Evolutionary conservation across 2,329 filamentous ascomycete genomes (phyloP).

Genomic region (Fusarium liriodendri): DNA sequence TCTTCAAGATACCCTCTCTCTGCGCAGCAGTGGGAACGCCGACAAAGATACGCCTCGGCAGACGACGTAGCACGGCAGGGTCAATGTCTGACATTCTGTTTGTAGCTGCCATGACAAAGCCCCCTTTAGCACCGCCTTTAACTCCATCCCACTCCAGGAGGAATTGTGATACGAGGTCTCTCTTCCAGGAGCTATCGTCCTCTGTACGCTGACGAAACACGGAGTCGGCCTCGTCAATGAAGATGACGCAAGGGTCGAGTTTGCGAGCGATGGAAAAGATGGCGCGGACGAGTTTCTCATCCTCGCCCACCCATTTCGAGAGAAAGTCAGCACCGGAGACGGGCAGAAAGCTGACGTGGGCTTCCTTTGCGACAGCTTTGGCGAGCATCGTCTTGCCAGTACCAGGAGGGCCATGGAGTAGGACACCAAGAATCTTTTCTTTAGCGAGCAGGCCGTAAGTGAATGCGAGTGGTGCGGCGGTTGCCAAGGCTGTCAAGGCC

Average conservation of each 20-base stretch:
- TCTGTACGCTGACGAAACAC: background rate
- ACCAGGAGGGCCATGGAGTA: background rate
- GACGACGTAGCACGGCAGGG: background rate
- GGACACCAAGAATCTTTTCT: background rate
- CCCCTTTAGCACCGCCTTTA: background rate
- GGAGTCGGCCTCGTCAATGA: conserved; percentile 5
- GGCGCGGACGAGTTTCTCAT: background rate
- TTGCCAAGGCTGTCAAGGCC: background rate
- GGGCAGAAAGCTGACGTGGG: background rate
- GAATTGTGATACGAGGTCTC: background rate
- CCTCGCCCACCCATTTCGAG: background rate
- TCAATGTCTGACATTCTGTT: background rate
- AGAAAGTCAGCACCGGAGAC: background rate
- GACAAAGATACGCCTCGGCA: background rate
- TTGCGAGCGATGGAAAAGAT: conserved; percentile 1
- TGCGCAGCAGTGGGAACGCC: background rate
- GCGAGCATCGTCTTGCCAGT: background rate
- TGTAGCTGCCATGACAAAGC: background rate
- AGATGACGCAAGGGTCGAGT: conserved; percentile 2
- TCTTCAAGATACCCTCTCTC: background rate
- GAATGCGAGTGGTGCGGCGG: background rate
- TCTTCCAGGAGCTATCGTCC: background rate
- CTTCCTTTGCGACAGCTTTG: background rate
- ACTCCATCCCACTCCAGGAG: background rate
- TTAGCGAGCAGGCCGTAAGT: background rate